Percentiles rank a stretch among this genome's conserved stretches.
These are phyloP conservation scores for Globisporangium splendens DNA, from an alignment of 352 stramenopile genomes.

Conservation along the genomic window DNA sequence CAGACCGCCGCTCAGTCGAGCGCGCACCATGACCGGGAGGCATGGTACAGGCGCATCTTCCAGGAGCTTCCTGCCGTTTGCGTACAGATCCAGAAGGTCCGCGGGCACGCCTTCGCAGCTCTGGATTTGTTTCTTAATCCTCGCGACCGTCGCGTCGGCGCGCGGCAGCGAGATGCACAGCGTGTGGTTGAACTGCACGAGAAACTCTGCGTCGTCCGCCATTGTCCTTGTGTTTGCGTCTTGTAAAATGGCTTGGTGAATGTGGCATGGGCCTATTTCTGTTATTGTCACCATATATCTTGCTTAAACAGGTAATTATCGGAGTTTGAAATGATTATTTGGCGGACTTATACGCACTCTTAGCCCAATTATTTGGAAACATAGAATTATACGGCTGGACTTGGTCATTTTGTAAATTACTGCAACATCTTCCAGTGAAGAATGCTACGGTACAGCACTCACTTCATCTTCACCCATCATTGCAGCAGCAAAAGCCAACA, in stretches of 20 bases:
- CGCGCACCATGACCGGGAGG: constrained; percentile 59
- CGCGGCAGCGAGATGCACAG: constrained; percentile 64
- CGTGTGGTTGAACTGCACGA: constrained; percentile 79
- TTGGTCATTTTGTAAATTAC: too few species aligned
- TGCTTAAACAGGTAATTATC: too few species aligned
- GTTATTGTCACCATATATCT: too few species aligned
- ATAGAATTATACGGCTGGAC: too few species aligned
- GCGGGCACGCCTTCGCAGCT: constrained; percentile 39
- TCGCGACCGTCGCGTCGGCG: constrained; percentile 27
- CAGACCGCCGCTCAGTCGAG: constrained; percentile 55
- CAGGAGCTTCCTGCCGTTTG: constrained; percentile 45
- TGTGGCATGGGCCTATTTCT: too few species aligned
- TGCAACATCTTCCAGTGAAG: too few species aligned
- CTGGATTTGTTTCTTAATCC: constrained; percentile 42
- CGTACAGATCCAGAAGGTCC: constrained; percentile 53
- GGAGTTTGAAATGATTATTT: too few species aligned
- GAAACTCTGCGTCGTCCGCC: constrained; percentile 57
- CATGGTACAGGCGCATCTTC: constrained; percentile 38
- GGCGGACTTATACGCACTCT: too few species aligned
- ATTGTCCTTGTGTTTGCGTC: constrained; percentile 17
- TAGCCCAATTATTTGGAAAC: too few species aligned
- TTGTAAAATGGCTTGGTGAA: not conserved
- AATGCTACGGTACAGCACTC: too few species aligned
- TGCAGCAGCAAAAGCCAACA: not conserved
- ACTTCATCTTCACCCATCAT: too few species aligned